These are phyloP conservation scores for Salix purpurea DNA, from an alignment of 345 rosid species.

Conservation along the genomic window DNA sequence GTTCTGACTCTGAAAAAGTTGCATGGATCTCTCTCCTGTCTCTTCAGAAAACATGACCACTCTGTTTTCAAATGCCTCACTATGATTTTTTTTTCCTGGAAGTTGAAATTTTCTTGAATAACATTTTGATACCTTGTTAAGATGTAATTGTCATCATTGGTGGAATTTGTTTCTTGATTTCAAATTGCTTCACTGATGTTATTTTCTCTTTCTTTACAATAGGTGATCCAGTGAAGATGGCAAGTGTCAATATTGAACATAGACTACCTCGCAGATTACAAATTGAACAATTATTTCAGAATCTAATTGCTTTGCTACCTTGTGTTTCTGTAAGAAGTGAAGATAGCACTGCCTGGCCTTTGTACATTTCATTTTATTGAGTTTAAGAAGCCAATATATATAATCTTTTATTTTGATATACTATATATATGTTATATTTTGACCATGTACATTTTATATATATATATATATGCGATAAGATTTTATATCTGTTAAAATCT, in stretches of 20 bases:
- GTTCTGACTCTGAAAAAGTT: neutral
- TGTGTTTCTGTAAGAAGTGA: slow-evolving; percentile 54
- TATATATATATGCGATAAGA: neutral
- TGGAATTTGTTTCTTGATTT: neutral
- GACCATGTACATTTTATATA: too few species aligned
- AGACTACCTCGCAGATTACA: slow-evolving; percentile 45
- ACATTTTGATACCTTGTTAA: neutral
- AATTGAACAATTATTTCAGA: slow-evolving; percentile 45
- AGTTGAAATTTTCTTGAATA: neutral
- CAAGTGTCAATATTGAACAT: slow-evolving; percentile 42
- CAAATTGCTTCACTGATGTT: neutral
- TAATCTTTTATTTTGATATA: neutral
- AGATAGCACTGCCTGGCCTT: neutral
- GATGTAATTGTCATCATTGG: neutral
- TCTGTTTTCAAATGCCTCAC: neutral
- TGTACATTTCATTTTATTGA: neutral
- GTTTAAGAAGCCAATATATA: neutral
- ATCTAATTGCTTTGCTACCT: slow-evolving; percentile 58
- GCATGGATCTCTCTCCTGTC: neutral
- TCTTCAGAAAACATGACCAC: neutral
- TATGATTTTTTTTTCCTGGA: neutral
- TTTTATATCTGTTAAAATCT: neutral
- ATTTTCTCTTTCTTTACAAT: slow-evolving; percentile 15
- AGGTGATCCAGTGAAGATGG: slow-evolving; percentile 86
- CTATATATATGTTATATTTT: too few species aligned